Percentiles rank a stretch among this genome's conserved stretches.
These are phyloP conservation scores for Pseudocercospora eumusae DNA, from an alignment of 2,329 filamentous ascomycete genomes.

Conservation along the genomic window DNA sequence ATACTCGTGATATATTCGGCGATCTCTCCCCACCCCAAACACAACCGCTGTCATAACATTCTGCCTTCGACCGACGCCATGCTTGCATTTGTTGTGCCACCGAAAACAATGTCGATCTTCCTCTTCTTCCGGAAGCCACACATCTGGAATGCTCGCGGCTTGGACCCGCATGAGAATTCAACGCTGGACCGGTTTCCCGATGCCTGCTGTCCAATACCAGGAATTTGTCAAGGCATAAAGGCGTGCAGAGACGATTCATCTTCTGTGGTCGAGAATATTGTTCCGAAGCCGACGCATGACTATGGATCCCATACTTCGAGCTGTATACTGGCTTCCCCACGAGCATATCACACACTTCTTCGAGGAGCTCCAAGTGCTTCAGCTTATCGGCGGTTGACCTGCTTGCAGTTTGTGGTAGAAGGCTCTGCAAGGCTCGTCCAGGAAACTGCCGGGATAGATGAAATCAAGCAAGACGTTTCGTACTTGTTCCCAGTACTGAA, in stretches of 20 bases:
- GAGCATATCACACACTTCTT: background rate
- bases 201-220: background rate
- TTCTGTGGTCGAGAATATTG: background rate
- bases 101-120: background rate
- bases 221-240: background rate
- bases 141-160: background rate
- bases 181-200: background rate
- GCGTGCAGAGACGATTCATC: background rate
- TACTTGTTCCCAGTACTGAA: slow-evolving; percentile 38
- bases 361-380: background rate
- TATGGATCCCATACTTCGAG: background rate
- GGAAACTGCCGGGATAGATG: slow-evolving; percentile 40
- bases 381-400: slow-evolving; percentile 11
- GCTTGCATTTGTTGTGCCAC: background rate
- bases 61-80: background rate
- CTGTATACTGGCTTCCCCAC: background rate
- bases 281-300: background rate
- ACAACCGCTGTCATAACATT: no score
- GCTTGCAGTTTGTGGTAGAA: slow-evolving; percentile 34
- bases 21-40: no score
- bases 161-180: background rate
- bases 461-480: slow-evolving; percentile 38
- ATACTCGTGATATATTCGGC: no score
- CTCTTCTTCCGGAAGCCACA: background rate
- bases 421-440: slow-evolving; percentile 37